Evolutionary conservation across 2,329 filamentous ascomycete genomes (phyloP).

Genomic region (Cladosporium sp.): DNA sequence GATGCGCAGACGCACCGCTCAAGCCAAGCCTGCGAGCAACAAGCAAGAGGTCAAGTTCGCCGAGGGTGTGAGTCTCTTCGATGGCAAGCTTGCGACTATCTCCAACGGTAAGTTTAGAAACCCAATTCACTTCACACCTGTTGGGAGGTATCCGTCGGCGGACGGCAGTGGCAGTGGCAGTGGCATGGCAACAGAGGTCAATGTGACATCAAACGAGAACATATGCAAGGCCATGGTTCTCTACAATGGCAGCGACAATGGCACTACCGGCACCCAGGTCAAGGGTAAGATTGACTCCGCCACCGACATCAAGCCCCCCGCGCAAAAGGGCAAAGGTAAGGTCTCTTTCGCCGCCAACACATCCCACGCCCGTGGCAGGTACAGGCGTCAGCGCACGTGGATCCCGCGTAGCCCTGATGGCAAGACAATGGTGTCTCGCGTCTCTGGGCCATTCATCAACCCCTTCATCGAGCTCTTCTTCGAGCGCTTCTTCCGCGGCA

Average conservation of each 20-base stretch:
- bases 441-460: background rate
- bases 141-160: background rate
- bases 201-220: background rate
- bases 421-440: background rate
- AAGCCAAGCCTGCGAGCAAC: background rate
- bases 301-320: background rate
- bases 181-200: background rate
- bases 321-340: background rate
- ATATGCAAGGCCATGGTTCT: background rate
- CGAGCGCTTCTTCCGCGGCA: background rate
- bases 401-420: background rate
- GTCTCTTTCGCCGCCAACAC: background rate
- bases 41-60: background rate
- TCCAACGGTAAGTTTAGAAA: background rate
- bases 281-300: background rate
- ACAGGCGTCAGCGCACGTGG: background rate
- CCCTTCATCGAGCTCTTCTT: slow-evolving; percentile 6
- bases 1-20: background rate
- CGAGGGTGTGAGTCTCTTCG: background rate
- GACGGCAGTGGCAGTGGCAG: background rate
- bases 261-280: background rate
- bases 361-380: background rate
- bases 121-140: background rate
- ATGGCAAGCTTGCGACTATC: background rate
- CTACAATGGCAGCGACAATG: background rate